Percentiles rank a stretch among this genome's conserved stretches.
These are phyloP conservation scores for Heliamphora exappendiculata DNA, from an alignment of 148 eudicot genomes.

Conservation along the genomic window DNA sequence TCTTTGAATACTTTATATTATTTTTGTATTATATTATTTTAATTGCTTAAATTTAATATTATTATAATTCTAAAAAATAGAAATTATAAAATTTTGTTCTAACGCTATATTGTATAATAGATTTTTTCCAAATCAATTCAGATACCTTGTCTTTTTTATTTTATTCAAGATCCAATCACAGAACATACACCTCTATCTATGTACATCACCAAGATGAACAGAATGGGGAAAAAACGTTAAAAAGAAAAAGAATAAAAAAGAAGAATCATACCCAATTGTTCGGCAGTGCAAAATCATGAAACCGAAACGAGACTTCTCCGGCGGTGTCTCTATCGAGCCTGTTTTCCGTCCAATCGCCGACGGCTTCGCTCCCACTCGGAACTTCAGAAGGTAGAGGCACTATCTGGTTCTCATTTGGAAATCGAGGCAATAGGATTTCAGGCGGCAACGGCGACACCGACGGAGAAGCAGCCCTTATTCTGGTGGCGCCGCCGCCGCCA, in stretches of 20 bases:
- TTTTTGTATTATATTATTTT: too few relatives aligned
- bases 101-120: too few relatives aligned
- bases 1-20: too few relatives aligned
- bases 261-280: conserved; percentile 52
- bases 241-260: background rate
- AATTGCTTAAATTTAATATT: too few relatives aligned
- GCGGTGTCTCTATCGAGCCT: conserved; percentile 50
- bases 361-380: conserved; percentile 7
- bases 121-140: too few relatives aligned
- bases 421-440: conserved; percentile 12
- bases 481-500: conserved; percentile 13
- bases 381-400: conserved; percentile 22
- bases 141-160: too few relatives aligned
- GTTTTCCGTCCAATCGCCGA: conserved; percentile 15
- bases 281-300: conserved; percentile 41
- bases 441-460: conserved; percentile 15
- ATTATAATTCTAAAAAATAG: too few relatives aligned
- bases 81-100: too few relatives aligned
- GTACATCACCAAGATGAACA: background rate
- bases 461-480: conserved; percentile 19
- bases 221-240: too few relatives aligned
- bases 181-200: background rate
- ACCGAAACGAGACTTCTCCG: conserved; percentile 63
- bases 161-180: too few relatives aligned
- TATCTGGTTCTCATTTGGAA: conserved; percentile 22